These are phyloP conservation scores for Cornus kousa DNA, from an alignment of 148 eudicot genomes.

Conservation along the genomic window DNA sequence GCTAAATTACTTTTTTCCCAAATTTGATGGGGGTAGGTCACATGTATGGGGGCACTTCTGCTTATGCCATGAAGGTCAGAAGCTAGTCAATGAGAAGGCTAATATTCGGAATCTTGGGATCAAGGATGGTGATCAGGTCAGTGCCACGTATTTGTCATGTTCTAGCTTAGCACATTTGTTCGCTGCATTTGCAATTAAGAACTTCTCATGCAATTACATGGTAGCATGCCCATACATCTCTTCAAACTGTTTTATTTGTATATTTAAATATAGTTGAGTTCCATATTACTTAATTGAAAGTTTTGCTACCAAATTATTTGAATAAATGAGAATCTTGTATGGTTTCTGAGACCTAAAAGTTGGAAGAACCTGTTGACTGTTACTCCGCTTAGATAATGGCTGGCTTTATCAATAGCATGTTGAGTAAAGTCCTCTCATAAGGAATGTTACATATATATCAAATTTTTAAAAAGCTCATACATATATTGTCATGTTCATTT, in stretches of 20 bases:
- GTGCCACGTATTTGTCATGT: background rate
- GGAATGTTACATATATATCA: background rate
- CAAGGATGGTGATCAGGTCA: constrained; percentile 48
- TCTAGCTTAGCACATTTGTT: background rate
- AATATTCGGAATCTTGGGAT: constrained; percentile 27
- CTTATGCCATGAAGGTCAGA: constrained; percentile 36
- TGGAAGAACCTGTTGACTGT: no score
- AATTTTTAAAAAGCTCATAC: background rate
- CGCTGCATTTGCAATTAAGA: background rate
- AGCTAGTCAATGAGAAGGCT: constrained; percentile 34
- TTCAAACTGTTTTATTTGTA: background rate
- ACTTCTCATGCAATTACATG: background rate
- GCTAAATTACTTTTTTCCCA: background rate
- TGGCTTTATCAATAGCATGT: background rate
- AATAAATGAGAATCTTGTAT: background rate
- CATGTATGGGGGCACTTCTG: constrained; percentile 51
- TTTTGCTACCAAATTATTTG: background rate
- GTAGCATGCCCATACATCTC: background rate
- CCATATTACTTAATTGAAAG: background rate
- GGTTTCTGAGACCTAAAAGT: background rate
- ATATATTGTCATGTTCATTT: background rate
- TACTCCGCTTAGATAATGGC: no score
- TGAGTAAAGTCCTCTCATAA: background rate
- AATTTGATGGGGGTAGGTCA: constrained; percentile 24
- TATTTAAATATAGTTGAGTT: background rate